These are phyloP conservation scores for Toxoplasma gondii DNA, from an alignment of 169 alveolate genomes.

Conservation along the genomic window DNA sequence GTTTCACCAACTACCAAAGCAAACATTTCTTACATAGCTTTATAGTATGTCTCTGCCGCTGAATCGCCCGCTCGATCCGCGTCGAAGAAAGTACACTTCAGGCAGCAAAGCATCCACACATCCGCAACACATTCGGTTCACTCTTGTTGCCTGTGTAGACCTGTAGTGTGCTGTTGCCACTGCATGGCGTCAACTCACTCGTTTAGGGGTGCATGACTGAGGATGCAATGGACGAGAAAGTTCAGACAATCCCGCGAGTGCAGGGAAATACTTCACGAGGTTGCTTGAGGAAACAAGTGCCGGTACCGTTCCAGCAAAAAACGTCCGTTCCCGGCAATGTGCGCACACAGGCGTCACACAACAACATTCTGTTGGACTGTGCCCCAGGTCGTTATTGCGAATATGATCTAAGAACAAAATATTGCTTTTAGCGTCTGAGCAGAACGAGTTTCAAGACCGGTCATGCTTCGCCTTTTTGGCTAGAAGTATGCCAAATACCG, in stretches of 20 bases:
- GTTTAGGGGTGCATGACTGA: background rate
- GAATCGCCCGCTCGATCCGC: slow-evolving; percentile 11
- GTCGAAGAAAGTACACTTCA: slow-evolving; percentile 3
- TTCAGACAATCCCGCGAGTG: background rate
- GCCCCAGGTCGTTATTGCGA: background rate
- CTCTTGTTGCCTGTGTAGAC: background rate
- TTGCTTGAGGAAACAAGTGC: too few relatives aligned
- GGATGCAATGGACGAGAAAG: background rate
- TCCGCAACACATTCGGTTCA: background rate
- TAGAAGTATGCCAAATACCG: background rate
- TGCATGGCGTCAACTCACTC: background rate
- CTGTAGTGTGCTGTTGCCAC: background rate
- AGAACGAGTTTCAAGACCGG: too few relatives aligned
- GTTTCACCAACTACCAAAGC: too few relatives aligned
- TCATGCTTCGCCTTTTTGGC: background rate
- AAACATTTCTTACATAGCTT: slow-evolving; percentile 4
- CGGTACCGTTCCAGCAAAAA: too few relatives aligned
- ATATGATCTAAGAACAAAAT: too few relatives aligned
- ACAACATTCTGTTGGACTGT: too few relatives aligned
- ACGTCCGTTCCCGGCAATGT: too few relatives aligned
- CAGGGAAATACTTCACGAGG: background rate
- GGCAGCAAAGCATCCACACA: background rate
- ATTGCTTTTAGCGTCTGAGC: too few relatives aligned
- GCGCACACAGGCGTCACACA: too few relatives aligned
- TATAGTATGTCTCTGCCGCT: slow-evolving; percentile 35